phyloP scores from a whole-genome alignment of 2,329 filamentous ascomycete genomes.

The Fusarium longipes region DNA sequence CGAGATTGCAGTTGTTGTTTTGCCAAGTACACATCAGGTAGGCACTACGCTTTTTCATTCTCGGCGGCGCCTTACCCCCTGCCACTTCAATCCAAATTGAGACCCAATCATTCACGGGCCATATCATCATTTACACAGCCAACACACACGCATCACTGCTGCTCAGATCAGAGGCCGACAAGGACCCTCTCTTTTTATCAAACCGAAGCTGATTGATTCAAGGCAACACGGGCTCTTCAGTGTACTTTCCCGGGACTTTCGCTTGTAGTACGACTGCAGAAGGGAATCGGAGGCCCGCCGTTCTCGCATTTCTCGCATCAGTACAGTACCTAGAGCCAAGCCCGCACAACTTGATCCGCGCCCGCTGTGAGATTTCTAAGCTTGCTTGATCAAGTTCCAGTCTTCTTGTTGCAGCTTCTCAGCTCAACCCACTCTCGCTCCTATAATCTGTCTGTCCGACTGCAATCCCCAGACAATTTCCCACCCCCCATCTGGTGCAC shows the following conservation, averaged over 20 bases:
- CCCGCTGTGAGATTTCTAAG: constrained; percentile 40
- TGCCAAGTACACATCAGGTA: constrained; percentile 35
- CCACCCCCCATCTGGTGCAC: constrained; percentile 42
- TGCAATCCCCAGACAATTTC: constrained; percentile 42
- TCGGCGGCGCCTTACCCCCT: constrained; percentile 40
- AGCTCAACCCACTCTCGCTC: constrained; percentile 40
- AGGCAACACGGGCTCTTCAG: constrained; percentile 33
- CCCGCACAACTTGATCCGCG: constrained; percentile 43
- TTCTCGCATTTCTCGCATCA: constrained; percentile 23
- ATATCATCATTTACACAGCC: constrained; percentile 41
- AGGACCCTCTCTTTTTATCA: constrained; percentile 36
- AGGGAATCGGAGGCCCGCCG: constrained; percentile 25
- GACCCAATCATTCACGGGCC: constrained; percentile 38
- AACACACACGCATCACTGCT: constrained; percentile 30
- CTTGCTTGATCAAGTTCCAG: constrained; percentile 34
- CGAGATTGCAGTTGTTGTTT: constrained; percentile 39
- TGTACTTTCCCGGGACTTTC: constrained; percentile 25
- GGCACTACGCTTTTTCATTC: constrained; percentile 34
- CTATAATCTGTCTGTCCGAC: constrained; percentile 38
- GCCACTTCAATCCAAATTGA: constrained; percentile 28
- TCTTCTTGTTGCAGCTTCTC: constrained; percentile 39
- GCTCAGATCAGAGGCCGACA: constrained; percentile 21
- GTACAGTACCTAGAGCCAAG: constrained; percentile 26
- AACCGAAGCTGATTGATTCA: constrained; percentile 40
- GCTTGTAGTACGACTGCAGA: constrained; percentile 20